phyloP scores from a whole-genome alignment of 345 rosid genomes.

The Brassica rapa region DNA sequence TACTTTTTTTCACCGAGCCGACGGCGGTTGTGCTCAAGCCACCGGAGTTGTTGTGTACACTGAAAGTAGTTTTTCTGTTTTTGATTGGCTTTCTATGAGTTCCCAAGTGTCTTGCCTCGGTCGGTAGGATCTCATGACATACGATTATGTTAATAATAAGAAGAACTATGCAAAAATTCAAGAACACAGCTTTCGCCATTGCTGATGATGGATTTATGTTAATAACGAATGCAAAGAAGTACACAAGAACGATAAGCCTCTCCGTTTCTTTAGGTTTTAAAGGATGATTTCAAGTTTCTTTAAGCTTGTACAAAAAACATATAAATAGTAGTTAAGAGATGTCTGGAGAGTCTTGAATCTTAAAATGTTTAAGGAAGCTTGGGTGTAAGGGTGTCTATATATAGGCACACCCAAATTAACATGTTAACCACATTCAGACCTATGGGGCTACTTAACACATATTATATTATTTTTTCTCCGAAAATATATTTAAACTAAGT shows the following conservation, averaged over 20 bases:
- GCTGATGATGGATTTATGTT: slow-evolving; percentile 13
- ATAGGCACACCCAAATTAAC: slow-evolving; percentile 21
- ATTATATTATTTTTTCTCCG: background rate
- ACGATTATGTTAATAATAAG: slow-evolving; percentile 37
- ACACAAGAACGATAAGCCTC: slow-evolving; percentile 6
- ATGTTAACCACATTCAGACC: background rate
- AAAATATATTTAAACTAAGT: background rate
- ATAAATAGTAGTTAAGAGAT: slow-evolving; percentile 24
- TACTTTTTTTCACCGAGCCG: slow-evolving; percentile 12
- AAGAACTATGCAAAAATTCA: slow-evolving; percentile 21
- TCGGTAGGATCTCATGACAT: slow-evolving; percentile 35
- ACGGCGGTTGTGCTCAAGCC: slow-evolving; percentile 4
- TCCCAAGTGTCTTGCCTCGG: slow-evolving; percentile 48
- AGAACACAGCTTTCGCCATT: slow-evolving; percentile 34
- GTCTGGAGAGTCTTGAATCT: slow-evolving; percentile 17
- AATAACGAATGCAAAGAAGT: background rate
- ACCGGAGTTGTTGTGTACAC: background rate
- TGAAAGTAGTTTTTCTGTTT: slow-evolving; percentile 6
- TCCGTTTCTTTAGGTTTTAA: background rate
- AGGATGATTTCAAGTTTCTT: background rate
- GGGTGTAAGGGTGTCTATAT: slow-evolving; percentile 21
- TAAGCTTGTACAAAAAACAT: slow-evolving; percentile 14
- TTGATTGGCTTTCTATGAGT: slow-evolving; percentile 20
- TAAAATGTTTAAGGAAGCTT: slow-evolving; percentile 14
- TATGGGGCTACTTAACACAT: slow-evolving; percentile 18